Conservation (phyloP, 768 basidiomycete genomes). For the Terana coerulea region DNA sequence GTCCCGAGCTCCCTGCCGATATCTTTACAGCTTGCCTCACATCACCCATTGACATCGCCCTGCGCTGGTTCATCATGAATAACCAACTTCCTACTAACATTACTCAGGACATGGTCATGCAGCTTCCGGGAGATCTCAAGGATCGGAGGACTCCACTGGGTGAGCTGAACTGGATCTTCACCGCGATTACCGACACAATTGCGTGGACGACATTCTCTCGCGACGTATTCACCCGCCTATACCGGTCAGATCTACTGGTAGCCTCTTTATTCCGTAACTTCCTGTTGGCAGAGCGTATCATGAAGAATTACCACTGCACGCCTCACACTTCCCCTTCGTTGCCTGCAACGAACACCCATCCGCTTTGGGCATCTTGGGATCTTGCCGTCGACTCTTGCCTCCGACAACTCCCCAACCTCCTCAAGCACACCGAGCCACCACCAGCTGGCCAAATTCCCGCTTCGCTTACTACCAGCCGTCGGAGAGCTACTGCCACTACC, state of each 20-base stretch:
- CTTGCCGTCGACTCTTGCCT: conserved; percentile 93
- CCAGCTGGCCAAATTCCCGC: conserved; percentile 17
- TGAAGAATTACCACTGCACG: conserved; percentile 97
- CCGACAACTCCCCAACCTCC: conserved; percentile 85
- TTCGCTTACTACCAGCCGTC: conserved; percentile 22
- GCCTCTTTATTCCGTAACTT: conserved; percentile 97
- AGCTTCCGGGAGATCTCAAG: conserved; percentile 94
- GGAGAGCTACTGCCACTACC: conserved; percentile 22
- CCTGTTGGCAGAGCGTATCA: conserved; percentile 93
- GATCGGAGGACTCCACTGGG: conserved; percentile 95
- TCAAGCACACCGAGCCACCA: conserved; percentile 33
- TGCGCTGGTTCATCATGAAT: conserved; percentile 90
- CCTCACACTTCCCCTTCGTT: conserved; percentile 91
- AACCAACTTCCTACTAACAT: conserved; percentile 80
- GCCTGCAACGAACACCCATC: conserved; percentile 94
- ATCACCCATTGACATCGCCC: conserved; percentile 95
- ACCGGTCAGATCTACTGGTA: conserved; percentile 92
- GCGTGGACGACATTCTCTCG: conserved; percentile 97
- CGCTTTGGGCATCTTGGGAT: conserved; percentile 97
- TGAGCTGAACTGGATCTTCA: conserved; percentile 99
- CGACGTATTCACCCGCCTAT: conserved; percentile 89
- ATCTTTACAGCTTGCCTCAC: conserved; percentile 97
- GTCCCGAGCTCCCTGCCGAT: conserved; percentile 95
- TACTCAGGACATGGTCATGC: conserved; percentile 87
- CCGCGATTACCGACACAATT: conserved; percentile 97